Base-by-base conservation (phyloP, 2,329 filamentous ascomycete genomes). In the Calcarisporium arbuscula region DNA sequence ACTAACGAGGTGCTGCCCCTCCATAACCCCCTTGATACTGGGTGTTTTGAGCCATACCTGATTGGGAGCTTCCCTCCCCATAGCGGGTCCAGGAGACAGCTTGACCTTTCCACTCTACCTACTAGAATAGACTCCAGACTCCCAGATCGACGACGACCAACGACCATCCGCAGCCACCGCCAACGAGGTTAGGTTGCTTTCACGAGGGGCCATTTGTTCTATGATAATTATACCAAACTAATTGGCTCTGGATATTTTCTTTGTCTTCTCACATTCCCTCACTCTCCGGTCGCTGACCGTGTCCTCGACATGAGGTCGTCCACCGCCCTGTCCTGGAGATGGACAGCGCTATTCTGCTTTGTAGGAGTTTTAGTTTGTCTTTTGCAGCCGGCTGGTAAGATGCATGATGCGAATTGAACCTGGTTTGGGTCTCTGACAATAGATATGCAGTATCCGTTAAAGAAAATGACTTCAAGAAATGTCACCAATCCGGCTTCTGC, bases 391-490 rank as follows among this genome's bases (percentile, higher is more conserved):
- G 74, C 74, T 63, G 69, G 84, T 85, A 67, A 57, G 75, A 12
- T 9, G n/a, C 1, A 12, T 19, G 2, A 16, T 9, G n/a, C 3
- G 14, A 2, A 14, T 15, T 6, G 4, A 11, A 28, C 6, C n/a
- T 8, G 32, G 12, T 12, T 15, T 2, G 5, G 15, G 8, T 25
- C 20, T 22, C 45, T 57, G 28, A 54, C 43, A 35, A 35, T 41
- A 26, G 7, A 26, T 18, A 20, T 5, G 9, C 20, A 94, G 88
- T 76, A 45, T 72, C 77, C 51, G 92, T 98, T 34, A 98, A 98
- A 66, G 84, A 95, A 56, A 80, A 95, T 52, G 89, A 94, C 60
- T 98, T 96, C 73, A 98, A 96, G 58, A 95, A 84, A 51, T 98
- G 92, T 67, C 68, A 84, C 47, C 90, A 98, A 58, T 92, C 90